A percentile compares a stretch with the other conserved stretches of the same genome.
Evolutionary conservation across 176 grass and related monocot species (phyloP).

Genomic region (Zizania latifolia): DNA sequence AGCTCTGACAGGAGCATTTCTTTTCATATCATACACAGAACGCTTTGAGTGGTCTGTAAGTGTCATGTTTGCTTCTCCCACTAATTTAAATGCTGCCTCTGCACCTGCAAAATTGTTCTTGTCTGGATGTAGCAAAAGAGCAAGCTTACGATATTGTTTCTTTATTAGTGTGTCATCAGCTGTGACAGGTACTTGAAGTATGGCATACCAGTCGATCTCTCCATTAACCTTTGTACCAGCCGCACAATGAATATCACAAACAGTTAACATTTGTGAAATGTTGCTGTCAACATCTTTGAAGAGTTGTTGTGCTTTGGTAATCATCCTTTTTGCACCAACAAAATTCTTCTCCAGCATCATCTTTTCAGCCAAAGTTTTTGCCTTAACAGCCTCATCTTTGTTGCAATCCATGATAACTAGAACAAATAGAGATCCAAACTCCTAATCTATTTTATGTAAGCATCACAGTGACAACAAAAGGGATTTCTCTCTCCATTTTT

Average conservation of each 20-base stretch:
- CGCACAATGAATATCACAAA: constrained; percentile 84
- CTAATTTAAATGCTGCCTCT: constrained; percentile 88
- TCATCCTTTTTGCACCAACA: constrained; percentile 54
- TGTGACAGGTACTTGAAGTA: constrained; percentile 62
- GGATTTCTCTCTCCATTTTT: constrained; percentile 5
- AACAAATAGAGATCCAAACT: constrained; percentile 12
- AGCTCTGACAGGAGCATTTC: constrained; percentile 26
- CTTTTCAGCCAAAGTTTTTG: constrained; percentile 56
- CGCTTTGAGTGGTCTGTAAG: constrained; percentile 62
- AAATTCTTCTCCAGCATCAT: constrained; percentile 76
- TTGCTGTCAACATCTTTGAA: constrained; percentile 60
- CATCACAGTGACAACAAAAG: neutral
- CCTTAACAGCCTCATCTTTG: constrained; percentile 78
- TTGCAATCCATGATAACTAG: constrained; percentile 74
- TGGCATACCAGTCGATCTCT: constrained; percentile 79
- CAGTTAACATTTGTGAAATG: constrained; percentile 61
- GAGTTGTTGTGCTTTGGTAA: constrained; percentile 67
- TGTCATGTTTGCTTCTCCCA: constrained; percentile 69
- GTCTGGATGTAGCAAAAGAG: constrained; percentile 81
- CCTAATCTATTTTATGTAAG: neutral
- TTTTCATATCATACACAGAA: constrained; percentile 61
- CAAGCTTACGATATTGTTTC: constrained; percentile 77
- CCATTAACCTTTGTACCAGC: constrained; percentile 55
- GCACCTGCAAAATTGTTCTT: constrained; percentile 85
- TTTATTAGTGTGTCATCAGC: constrained; percentile 68